A percentile compares a stretch with the other conserved stretches of the same genome.
phyloP scores from a whole-genome alignment of 495 filamentous ascomycete genomes.

The Penicillium daleae region DNA sequence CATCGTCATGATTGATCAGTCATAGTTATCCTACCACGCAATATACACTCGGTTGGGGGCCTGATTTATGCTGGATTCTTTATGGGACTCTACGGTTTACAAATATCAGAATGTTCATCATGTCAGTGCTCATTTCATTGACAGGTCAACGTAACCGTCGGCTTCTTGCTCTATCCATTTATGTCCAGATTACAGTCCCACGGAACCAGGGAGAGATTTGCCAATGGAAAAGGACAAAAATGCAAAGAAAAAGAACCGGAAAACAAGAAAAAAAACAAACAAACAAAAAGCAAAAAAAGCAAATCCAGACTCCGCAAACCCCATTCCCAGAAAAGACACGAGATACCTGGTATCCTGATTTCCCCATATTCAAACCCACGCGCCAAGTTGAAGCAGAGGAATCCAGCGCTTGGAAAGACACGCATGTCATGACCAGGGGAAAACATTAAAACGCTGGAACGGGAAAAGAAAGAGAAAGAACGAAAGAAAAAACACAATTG shows the following conservation, averaged over 20 bases:
- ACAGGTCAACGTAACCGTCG: neutral
- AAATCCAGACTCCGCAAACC: neutral
- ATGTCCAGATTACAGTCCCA: conserved; percentile 9
- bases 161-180: neutral
- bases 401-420: conserved; percentile 16
- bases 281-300: conserved; percentile 14
- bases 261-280: conserved; percentile 8
- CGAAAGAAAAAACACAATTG: neutral
- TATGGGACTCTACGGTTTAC: neutral
- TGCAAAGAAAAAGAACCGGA: conserved; percentile 7
- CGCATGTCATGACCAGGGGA: conserved; percentile 12
- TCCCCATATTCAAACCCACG: conserved; percentile 15
- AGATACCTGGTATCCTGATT: conserved; percentile 22
- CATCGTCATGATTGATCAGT: neutral
- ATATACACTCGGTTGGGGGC: neutral
- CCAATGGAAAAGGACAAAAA: neutral
- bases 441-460: conserved; percentile 21
- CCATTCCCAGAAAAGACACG: conserved; percentile 14
- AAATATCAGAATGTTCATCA: neutral
- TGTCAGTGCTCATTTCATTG: neutral
- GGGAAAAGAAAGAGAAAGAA: conserved; percentile 4
- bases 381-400: conserved; percentile 9
- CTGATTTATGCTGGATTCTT: neutral
- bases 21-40: neutral
- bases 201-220: conserved; percentile 4